Evolutionary conservation across 306 rosid genomes (phyloP).

Genomic region (apple (Malus domestica)): DNA sequence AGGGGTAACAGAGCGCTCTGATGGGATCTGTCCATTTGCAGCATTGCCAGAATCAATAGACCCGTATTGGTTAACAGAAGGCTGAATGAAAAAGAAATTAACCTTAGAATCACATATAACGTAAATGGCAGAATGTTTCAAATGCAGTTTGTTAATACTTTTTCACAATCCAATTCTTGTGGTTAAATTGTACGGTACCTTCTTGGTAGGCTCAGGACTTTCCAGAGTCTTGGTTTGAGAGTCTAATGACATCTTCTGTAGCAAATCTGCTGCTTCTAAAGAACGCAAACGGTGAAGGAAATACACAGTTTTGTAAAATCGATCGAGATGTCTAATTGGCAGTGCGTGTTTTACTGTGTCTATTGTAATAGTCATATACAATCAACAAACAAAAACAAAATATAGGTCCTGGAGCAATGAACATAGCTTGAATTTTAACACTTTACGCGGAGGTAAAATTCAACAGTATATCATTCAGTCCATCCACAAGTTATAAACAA

Average conservation of each 20-base stretch:
- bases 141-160: not conserved
- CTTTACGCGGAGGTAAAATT: not conserved
- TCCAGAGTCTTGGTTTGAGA: slow-evolving; percentile 78
- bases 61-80: slow-evolving; percentile 61
- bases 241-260: slow-evolving; percentile 77
- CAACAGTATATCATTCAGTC: not conserved
- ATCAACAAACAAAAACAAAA: not conserved
- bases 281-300: slow-evolving; percentile 46
- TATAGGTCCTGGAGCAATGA: not conserved
- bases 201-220: slow-evolving; percentile 73
- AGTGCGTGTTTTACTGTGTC: not conserved
- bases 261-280: slow-evolving; percentile 80
- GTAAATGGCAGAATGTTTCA: not conserved
- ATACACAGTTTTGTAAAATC: not conserved
- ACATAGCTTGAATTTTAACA: not conserved
- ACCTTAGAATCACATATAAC: not conserved
- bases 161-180: not conserved
- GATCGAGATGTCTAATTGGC: not conserved
- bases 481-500: not conserved
- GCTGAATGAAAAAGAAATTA: slow-evolving; percentile 28
- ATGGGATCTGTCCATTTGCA: slow-evolving; percentile 62
- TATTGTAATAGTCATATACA: not conserved
- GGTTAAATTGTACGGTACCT: slow-evolving; percentile 29
- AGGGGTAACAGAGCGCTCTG: slow-evolving; percentile 79
- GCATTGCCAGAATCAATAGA: slow-evolving; percentile 64